Evolutionary conservation across 345 rosid species (phyloP).

Genomic region (Viola odorata): DNA sequence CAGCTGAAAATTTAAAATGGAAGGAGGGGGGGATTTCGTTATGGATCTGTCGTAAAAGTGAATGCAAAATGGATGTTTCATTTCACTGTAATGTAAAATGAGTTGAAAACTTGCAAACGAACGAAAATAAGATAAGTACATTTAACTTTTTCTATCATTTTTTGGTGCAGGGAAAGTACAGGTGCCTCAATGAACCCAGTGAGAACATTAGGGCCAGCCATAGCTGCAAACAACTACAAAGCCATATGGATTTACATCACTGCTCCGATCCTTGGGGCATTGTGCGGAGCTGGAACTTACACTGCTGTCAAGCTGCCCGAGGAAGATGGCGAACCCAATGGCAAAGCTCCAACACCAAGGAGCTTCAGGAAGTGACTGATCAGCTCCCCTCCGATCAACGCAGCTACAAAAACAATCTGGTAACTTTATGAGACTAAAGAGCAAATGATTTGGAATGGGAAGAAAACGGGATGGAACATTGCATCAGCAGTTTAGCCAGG

Average conservation of each 20-base stretch:
- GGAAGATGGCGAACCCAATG: conserved; percentile 35
- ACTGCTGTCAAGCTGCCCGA: conserved; percentile 72
- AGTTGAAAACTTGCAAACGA: background rate
- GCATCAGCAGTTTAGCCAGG: too few relatives aligned
- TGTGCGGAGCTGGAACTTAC: conserved; percentile 80
- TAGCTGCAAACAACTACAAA: conserved; percentile 74
- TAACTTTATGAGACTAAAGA: background rate
- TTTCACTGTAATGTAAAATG: background rate
- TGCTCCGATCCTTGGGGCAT: conserved; percentile 71
- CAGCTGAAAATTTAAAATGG: too few relatives aligned
- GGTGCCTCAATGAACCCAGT: conserved; percentile 91
- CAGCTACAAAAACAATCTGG: conserved; percentile 3
- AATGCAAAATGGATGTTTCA: background rate
- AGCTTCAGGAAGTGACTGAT: conserved; percentile 55
- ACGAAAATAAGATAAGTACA: too few relatives aligned
- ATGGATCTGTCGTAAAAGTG: background rate
- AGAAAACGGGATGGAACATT: background rate
- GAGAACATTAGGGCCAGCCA: conserved; percentile 80
- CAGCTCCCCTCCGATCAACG: conserved; percentile 1
- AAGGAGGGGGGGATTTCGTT: too few relatives aligned
- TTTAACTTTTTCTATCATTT: background rate
- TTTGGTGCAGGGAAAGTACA: conserved; percentile 51
- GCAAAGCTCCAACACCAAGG: conserved; percentile 29
- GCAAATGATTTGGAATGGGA: background rate
- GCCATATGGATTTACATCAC: conserved; percentile 87